These are phyloP conservation scores for Tanozyma kutaoensis DNA, from an alignment of 805 yeast genomes.

Conservation along the genomic window DNA sequence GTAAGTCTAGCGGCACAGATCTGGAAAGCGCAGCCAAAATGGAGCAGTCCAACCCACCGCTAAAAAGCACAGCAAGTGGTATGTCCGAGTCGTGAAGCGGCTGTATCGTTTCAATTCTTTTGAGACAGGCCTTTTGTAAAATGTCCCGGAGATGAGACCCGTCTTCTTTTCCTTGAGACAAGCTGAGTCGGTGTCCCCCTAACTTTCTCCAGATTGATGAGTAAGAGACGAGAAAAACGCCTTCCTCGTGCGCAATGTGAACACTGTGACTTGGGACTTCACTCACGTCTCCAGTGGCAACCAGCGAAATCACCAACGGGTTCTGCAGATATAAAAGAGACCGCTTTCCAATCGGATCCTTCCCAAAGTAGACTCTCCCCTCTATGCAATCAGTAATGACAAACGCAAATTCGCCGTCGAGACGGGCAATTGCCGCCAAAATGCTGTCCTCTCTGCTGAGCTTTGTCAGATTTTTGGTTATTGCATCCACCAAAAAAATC, in stretches of 20 bases:
- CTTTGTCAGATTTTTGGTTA: conserved; percentile 16
- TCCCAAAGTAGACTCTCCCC: conserved; percentile 53
- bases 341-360: conserved; percentile 75
- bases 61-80: conserved; percentile 53
- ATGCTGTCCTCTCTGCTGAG: conserved; percentile 20
- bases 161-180: no score
- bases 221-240: background rate
- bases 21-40: conserved; percentile 42
- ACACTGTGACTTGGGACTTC: no score
- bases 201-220: background rate
- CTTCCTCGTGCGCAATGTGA: no score
- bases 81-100: conserved; percentile 31
- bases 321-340: conserved; percentile 27
- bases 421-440: conserved; percentile 20
- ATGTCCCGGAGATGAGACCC: background rate
- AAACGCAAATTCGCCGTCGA: conserved; percentile 82
- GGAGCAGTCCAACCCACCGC: conserved; percentile 95
- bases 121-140: conserved; percentile 25
- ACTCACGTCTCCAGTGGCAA: no score
- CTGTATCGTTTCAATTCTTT: conserved; percentile 47
- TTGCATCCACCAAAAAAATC: conserved; percentile 30
- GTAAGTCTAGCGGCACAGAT: conserved; percentile 39
- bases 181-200: no score
- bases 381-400: conserved; percentile 31
- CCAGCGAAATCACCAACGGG: no score